phyloP scores from a whole-genome alignment of 176 grass and related monocot genomes.

The Oryza meyeriana region DNA sequence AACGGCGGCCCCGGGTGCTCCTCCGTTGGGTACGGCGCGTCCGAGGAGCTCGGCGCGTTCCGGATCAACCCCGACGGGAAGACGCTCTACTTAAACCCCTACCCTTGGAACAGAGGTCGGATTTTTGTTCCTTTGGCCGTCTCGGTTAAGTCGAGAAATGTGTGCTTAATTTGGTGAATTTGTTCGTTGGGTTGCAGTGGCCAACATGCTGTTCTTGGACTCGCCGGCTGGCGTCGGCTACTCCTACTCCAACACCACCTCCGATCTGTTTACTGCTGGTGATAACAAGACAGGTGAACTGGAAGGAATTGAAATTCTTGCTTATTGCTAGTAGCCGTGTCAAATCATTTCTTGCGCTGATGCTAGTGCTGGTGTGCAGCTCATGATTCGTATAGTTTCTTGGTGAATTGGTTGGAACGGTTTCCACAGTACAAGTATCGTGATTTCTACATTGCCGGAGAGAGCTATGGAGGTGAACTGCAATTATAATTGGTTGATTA shows the following conservation, averaged over 20 bases:
- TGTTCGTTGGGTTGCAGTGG: conserved; percentile 43
- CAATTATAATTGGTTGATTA: background rate
- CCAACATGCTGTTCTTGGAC: conserved; percentile 89
- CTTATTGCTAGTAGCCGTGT: background rate
- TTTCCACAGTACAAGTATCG: conserved; percentile 79
- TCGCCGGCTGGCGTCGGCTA: conserved; percentile 79
- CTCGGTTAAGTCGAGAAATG: background rate
- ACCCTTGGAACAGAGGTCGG: conserved; percentile 80
- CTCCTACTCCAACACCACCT: conserved; percentile 80
- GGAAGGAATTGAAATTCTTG: background rate
- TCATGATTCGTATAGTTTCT: conserved; percentile 62
- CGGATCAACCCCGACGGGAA: conserved; percentile 65
- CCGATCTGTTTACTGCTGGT: conserved; percentile 60
- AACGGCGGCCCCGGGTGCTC: conserved; percentile 94
- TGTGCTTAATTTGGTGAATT: background rate
- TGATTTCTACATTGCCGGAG: conserved; percentile 73
- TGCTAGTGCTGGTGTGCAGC: conserved; percentile 28
- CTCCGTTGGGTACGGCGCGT: conserved; percentile 79
- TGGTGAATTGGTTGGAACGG: conserved; percentile 73
- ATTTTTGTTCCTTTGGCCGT: background rate
- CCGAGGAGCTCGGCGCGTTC: conserved; percentile 88
- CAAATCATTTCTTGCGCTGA: background rate
- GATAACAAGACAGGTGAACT: conserved; percentile 73
- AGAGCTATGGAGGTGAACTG: conserved; percentile 69
- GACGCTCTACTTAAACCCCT: conserved; percentile 59